Base-by-base conservation (phyloP, 768 basidiomycete species). In the Naganishia antarctica region DNA sequence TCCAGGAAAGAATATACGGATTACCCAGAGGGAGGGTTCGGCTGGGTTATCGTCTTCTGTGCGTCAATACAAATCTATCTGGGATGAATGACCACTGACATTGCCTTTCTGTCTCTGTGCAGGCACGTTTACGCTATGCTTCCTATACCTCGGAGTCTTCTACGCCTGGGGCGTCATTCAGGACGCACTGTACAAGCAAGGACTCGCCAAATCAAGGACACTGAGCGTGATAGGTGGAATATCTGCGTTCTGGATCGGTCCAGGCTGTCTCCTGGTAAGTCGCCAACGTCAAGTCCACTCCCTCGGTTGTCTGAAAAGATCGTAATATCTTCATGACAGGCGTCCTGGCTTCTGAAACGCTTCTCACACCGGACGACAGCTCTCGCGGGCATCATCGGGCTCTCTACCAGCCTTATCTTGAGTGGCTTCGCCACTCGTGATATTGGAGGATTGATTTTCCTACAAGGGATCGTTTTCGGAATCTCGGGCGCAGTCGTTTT, bases 111-210 rank as follows among this genome's bases (percentile, higher is more conserved):
- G n/a, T 0, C 25, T 21, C 29, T 34, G 32, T 21, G 26, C n/a
- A 68, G 67, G 64, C 29, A 50, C 64, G n/a, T 68, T 65, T 34
- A 41, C 45, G 11, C 45, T 68, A 29, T 43, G 31, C 9, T 68
- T 68, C 28, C 60, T 61, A 9, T 63, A 58, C 46, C 43, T 68
- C 31, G 67, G 67, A 26, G 62, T 66, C 11, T 61, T 68, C n/a
- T 68, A 68, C 28, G 47, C 67, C 6, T 68, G 67, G 67, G 67
- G 67, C 23, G 67, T 68, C 23, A 61, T 68, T 15, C 67, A 68
- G 41, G 64, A 64, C 21, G 63, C 60, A 18, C 61, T 68, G 0
- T 45, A 60, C 44, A 47, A 62, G 18, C 43, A 57, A 23, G 60
- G 61, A 29, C 50, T 68, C 9, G 60, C 51, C 5, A 62, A 49